Evolutionary conservation across 2,329 filamentous ascomycete species (phyloP), one percentile per base, ranked within the genome.

Genomic region (Didymella glomerata): DNA sequence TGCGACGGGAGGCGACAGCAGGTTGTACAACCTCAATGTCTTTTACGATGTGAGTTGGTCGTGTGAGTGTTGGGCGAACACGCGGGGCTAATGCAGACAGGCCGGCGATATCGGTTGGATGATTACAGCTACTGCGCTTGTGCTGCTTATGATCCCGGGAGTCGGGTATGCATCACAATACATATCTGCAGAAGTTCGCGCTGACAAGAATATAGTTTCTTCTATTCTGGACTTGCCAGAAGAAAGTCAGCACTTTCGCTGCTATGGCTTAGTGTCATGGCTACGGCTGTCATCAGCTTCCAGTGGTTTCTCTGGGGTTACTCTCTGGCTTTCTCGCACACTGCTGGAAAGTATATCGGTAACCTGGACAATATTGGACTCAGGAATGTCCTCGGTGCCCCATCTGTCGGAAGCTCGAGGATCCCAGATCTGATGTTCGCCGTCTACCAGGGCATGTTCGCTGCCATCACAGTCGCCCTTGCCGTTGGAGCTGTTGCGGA

Each of bases 301-400:
- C 92, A 96, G 75, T 97, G 93, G 92, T 96, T 96, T 82, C 94
- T 96, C 82, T 96, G 92, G 92, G 92, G 92, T 47, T 96, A 92
- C 76, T 93, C 90, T 4, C 80, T 95, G 11, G 87, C 90, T 47
- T 95, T 93, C 76, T 95, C 91, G 16, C 91, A 94, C 78, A 83
- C 85, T 2, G 90, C 90, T 25, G 88, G 89, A 46, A 85, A 82
- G 41, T 96, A 87, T 76, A 91, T 96, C 63, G 92, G 92, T 58
- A 84, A 93, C 69, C 81, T 96, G 25, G 79, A 86, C 65, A 94
- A 96, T 80, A 87, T 96, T 73, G 92, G 90, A 42, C 89, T 96
- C 77, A 87, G 82, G 65, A 84, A 90, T 76, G 91, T 95, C 24
- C 83, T 96, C 30, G 92, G 83, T 36, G 84, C 83, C 20, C 91